Conservation (phyloP, 2,329 filamentous ascomycete genomes). For the Aspergillus ibericus region DNA sequence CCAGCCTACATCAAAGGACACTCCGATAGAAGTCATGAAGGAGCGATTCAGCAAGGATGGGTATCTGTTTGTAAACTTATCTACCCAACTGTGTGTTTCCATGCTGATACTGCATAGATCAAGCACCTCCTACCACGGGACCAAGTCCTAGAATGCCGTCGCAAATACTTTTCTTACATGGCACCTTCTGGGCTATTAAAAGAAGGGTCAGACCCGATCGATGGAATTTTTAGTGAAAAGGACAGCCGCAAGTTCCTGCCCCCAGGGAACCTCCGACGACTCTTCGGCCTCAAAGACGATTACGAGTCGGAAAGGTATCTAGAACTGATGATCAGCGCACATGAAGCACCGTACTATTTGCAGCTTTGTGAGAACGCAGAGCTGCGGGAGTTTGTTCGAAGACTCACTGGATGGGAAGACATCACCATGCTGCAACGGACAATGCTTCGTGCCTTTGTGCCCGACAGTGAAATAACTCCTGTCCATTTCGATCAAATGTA, state of each 20-base stretch:
- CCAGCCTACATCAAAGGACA: neutral
- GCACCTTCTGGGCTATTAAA: slow-evolving; percentile 40
- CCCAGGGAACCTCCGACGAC: slow-evolving; percentile 32
- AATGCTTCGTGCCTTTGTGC: slow-evolving; percentile 35
- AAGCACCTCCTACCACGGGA: neutral
- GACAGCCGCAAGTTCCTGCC: slow-evolving; percentile 35
- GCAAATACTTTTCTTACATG: slow-evolving; percentile 44
- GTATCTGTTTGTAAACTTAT: neutral
- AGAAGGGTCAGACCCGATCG: slow-evolving; percentile 34
- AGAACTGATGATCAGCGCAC: neutral
- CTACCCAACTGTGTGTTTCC: neutral
- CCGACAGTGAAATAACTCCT: slow-evolving; percentile 29
- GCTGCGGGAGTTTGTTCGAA: neutral
- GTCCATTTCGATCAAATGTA: slow-evolving; percentile 44
- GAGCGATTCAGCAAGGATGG: neutral
- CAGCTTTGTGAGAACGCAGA: neutral
- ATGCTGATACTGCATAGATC: neutral
- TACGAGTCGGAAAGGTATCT: slow-evolving; percentile 22
- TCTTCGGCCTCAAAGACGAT: slow-evolving; percentile 39
- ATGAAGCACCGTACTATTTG: neutral
- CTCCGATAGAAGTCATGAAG: neutral
- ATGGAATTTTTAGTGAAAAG: slow-evolving; percentile 41
- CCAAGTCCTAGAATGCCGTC: slow-evolving; percentile 26
- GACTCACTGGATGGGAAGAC: slow-evolving; percentile 32
- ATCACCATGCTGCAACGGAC: slow-evolving; percentile 30